Evolutionary conservation across 257 asterid species (phyloP), one percentile per base, ranked within the genome.

Genomic region (Nicotiana sylvestris): DNA sequence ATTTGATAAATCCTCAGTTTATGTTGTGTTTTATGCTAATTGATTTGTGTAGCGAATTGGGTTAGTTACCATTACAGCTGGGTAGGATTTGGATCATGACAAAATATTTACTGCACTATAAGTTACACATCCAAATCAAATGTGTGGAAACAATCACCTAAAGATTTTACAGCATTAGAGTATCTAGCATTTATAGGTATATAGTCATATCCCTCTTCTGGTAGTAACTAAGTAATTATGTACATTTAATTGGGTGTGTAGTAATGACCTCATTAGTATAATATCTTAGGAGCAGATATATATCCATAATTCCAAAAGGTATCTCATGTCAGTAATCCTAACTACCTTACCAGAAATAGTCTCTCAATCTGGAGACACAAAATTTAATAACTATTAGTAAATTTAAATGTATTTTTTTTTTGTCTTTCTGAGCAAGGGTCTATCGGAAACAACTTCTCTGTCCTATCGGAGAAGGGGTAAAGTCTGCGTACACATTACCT

Each of bases 61-160:
- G 0, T 6, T 39, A 6, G 43, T 0, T 0, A 0, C 0, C 43
- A 1, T 39, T 0, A 39, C 46, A 2, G 6, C 2, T 39, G 0
- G 2, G 8, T 6, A 2, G 0, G 9, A 0, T 6, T 39, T 39
- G 9, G 2, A 2, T 39, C 9, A 9, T 39, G 9, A 6, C 0
- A 21, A 46, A 6, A 2, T 72, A 6, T 43, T 9, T 39, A 11
- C 2, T 46, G 79, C 16, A 46, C 37, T 43, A 6, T 39, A 25
- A 25, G 61, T 46, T 72, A 46, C 79, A 46, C 0, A 39, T 72
- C 61, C 61, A 46, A 46, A 8, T 74, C 79, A 49, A 49, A 46
- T 70, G 85, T 87, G 90, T 25, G 79, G 49, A 49, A 11, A 35
- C 60, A 70, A 70, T 21, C 33, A 70, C 78, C 78, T 21, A 70